These are phyloP conservation scores for Talaromyces nanjingensis DNA, from an alignment of 495 filamentous ascomycete genomes.

Conservation along the genomic window DNA sequence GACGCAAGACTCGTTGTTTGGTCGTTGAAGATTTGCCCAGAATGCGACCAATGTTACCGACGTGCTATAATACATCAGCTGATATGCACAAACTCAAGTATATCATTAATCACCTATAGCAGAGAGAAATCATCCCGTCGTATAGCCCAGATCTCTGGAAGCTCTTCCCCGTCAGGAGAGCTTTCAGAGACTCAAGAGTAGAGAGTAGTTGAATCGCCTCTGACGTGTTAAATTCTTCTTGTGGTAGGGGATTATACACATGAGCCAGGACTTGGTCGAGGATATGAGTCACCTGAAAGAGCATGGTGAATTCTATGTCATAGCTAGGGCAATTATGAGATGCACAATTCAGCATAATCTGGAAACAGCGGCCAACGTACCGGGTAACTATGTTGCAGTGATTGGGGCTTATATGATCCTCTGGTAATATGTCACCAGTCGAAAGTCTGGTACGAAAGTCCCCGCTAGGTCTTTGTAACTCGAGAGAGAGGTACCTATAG, in stretches of 20 bases:
- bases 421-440: not conserved
- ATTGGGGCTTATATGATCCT: not conserved
- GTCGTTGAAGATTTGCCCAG: not conserved
- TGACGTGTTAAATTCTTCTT: not conserved
- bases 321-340: not conserved
- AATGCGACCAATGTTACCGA: slow-evolving; percentile 2
- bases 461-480: not conserved
- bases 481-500: not conserved
- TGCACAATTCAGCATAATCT: not conserved
- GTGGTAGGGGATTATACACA: not conserved
- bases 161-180: not conserved
- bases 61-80: slow-evolving; percentile 1
- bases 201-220: not conserved
- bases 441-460: not conserved
- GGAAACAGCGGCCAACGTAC: not conserved
- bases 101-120: slow-evolving; percentile 2
- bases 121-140: slow-evolving; percentile 1
- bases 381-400: not conserved
- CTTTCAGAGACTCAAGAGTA: not conserved
- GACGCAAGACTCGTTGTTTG: not conserved
- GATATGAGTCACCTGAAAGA: not conserved
- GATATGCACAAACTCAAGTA: not conserved
- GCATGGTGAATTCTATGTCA: not conserved
- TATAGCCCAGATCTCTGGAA: slow-evolving; percentile 2
- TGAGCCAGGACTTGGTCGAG: not conserved